phyloP scores from a whole-genome alignment of 1,284 basidiomycete genomes.

The Melampsora larici-populina region DNA sequence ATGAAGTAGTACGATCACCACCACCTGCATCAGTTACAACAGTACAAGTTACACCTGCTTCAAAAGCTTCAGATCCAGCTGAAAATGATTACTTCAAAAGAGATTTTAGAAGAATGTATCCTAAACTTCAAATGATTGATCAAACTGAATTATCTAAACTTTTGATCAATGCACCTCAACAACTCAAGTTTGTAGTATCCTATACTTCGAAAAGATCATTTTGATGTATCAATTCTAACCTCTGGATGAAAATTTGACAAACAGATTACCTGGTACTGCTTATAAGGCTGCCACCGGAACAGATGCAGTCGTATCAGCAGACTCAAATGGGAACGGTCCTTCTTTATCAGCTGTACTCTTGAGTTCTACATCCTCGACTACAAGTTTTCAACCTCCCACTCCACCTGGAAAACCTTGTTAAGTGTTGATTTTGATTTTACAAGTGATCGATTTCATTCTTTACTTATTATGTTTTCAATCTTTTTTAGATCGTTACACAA shows the following conservation, averaged over 20 bases:
- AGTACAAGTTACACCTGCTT: conserved; percentile 40
- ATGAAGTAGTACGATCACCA: conserved; percentile 20
- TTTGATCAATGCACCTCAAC: conserved; percentile 29
- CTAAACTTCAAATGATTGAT: conserved; percentile 32
- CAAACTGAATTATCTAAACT: conserved; percentile 29
- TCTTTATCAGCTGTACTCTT: conserved; percentile 24
- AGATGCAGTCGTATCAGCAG: not conserved
- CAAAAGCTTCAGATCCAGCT: conserved; percentile 41
- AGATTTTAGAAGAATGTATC: conserved; percentile 41
- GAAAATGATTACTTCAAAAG: conserved; percentile 38
- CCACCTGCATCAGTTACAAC: conserved; percentile 35
- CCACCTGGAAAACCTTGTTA: conserved; percentile 42
- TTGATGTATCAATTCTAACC: no score
- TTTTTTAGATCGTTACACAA: conserved; percentile 19
- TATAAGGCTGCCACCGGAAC: not conserved
- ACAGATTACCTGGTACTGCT: conserved; percentile 13
- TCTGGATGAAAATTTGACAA: not conserved
- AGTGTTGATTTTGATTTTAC: not conserved
- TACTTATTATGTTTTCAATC: conserved; percentile 7
- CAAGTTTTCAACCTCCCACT: conserved; percentile 20
- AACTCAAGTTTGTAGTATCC: conserved; percentile 13
- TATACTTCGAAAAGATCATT: no score
- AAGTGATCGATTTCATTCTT: not conserved
- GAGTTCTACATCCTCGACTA: not conserved
- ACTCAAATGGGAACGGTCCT: not conserved